Conservation (phyloP, 345 rosid genomes). For the Linum lewisii region DNA sequence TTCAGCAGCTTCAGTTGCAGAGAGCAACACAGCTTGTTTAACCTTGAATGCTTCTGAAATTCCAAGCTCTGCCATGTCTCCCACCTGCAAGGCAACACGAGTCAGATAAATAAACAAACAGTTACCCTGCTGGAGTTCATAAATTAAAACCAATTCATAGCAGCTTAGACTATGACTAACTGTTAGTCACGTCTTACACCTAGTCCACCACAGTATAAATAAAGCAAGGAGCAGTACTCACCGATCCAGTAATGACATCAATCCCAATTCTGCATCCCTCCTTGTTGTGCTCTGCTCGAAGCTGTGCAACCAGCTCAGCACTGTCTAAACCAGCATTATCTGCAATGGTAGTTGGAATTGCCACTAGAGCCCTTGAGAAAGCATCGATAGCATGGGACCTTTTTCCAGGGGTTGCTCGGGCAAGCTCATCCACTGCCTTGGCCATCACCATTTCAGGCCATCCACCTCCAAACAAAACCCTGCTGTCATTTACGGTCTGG, state of each 20-base stretch:
- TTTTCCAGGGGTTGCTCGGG: conserved; percentile 90
- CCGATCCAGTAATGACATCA: conserved; percentile 89
- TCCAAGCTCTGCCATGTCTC: conserved; percentile 79
- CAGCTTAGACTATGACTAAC: no score
- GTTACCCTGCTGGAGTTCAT: background rate
- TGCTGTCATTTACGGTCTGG: conserved; percentile 82
- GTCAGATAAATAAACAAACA: background rate
- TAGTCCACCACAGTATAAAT: no score
- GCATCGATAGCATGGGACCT: conserved; percentile 95
- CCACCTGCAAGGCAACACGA: conserved; percentile 60
- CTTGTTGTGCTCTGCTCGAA: conserved; percentile 90
- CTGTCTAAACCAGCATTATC: conserved; percentile 99
- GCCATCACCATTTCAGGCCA: conserved; percentile 99
- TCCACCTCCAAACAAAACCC: conserved; percentile 95
- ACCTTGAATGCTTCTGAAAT: conserved; percentile 91
- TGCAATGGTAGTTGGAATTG: conserved; percentile 85
- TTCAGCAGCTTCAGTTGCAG: conserved; percentile 97
- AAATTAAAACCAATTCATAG: background rate
- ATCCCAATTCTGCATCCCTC: conserved; percentile 78
- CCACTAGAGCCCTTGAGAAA: conserved; percentile 70
- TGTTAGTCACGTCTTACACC: no score
- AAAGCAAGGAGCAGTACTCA: conserved; percentile 25
- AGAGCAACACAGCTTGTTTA: conserved; percentile 83
- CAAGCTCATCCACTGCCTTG: conserved; percentile 91
- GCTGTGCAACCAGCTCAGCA: conserved; percentile 88